Percentiles rank a stretch among this genome's conserved stretches.
phyloP scores from a whole-genome alignment of 805 yeast species.

The Candida xiaguanensis region DNA sequence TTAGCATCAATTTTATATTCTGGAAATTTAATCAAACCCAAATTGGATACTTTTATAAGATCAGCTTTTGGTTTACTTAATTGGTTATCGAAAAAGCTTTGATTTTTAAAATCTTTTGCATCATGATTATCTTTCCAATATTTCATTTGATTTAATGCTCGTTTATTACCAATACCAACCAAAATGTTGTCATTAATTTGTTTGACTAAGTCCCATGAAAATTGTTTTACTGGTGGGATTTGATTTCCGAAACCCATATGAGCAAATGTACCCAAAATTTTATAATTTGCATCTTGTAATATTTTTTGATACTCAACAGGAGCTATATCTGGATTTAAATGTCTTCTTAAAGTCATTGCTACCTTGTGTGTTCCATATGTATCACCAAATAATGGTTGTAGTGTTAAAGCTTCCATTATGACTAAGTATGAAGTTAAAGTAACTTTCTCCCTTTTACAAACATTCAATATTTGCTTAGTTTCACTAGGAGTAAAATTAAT shows the following conservation, averaged over 20 bases:
- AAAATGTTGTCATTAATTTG: conserved; percentile 17
- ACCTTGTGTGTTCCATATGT: conserved; percentile 21
- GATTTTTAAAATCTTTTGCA: conserved; percentile 13
- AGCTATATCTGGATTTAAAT: conserved; percentile 13
- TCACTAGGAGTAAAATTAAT: conserved; percentile 24
- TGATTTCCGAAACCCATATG: conserved; percentile 28
- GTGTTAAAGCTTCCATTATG: conserved; percentile 21
- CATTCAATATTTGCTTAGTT: conserved; percentile 18
- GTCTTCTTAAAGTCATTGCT: conserved; percentile 34
- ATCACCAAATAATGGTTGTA: conserved; percentile 26
- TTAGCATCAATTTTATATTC: conserved; percentile 7
- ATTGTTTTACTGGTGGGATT: conserved; percentile 26
- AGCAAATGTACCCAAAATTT: conserved; percentile 31
- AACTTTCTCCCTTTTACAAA: conserved; percentile 26
- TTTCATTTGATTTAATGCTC: conserved; percentile 20
- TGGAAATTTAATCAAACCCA: conserved; percentile 29
- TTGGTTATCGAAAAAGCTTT: conserved; percentile 17
- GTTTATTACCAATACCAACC: conserved; percentile 17
- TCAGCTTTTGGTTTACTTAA: conserved; percentile 28
- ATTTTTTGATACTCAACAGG: conserved; percentile 16
- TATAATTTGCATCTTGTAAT: conserved; percentile 16
- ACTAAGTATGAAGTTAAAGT: conserved; percentile 32
- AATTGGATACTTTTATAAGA: conserved; percentile 32
- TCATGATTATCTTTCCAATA: conserved; percentile 17
- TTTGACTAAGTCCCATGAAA: conserved; percentile 31